Evolutionary conservation across 2,329 filamentous ascomycete genomes (phyloP), one percentile per base, ranked within the genome.

Genomic region (Acrocalymma vagum): DNA sequence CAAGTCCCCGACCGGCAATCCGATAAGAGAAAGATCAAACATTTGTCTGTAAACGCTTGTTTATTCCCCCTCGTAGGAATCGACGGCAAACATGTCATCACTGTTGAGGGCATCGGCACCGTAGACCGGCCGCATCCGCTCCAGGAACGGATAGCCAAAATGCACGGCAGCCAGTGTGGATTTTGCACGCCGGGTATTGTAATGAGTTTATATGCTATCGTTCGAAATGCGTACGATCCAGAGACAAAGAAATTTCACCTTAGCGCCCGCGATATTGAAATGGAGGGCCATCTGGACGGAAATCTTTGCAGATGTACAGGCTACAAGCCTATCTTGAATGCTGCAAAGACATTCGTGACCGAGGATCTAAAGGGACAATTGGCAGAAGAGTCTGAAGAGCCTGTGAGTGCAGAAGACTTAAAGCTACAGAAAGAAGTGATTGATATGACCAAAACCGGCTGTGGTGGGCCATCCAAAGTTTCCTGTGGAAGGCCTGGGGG

Each of bases 181-280:
- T 97, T 97, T 71, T 97, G 93, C 65, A 97, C 93, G 0, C 93
- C 93, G 5, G 93, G 93, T 1, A 97, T 97, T 63, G 91, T 97
- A 42, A 97, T 97, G 84, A 79, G 80, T 65, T 72, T 97, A 43
- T 97, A 97, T 71, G 93, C 93, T 2, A 77, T 97, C 25, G 77
- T 97, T 23, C 81, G 93, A 43, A 97, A 97, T 44, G 56, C 67
- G 0, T 71, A 69, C 36, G 48, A 70, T 30, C 51, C 60, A 2
- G 65, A 67, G 18, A 66, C 60, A 4, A 55, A 61, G 18, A 61
- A 55, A 36, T 71, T 70, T 28, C 51, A 53, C 16, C 55, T 71
- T 8, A 66, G 58, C 29, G 61, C 62, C 9, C 54, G 58, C 10
- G 66, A 70, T 15, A 63, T 72, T 10, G 70, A 71, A 41, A 53